Evolutionary conservation across 2,329 filamentous ascomycete genomes (phyloP).

Genomic region (Monosporascus cannonballus): DNA sequence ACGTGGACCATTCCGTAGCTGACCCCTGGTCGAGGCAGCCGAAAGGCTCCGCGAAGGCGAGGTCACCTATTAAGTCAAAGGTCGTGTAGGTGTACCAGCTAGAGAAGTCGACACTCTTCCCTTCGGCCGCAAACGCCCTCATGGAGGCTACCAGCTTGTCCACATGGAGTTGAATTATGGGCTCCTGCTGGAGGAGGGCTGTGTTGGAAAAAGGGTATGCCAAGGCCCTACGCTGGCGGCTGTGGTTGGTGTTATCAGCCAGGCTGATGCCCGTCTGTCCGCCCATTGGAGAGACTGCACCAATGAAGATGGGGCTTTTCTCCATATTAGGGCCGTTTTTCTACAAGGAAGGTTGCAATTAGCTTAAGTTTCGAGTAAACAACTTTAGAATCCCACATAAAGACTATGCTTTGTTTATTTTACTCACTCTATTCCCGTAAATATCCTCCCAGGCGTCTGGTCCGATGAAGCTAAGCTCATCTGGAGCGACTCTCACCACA

Average conservation of each 20-base stretch:
- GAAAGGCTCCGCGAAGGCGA: conserved; percentile 20
- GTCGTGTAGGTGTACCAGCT: conserved; percentile 18
- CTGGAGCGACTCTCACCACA: conserved; percentile 20
- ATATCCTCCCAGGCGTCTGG: conserved; percentile 24
- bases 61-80: conserved; percentile 19
- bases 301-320: conserved; percentile 21
- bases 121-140: conserved; percentile 1
- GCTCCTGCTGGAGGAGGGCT: conserved; percentile 17
- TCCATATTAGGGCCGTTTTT: conserved; percentile 19
- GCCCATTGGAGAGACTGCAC: conserved; percentile 12
- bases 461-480: conserved; percentile 22
- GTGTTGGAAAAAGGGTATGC: conserved; percentile 20
- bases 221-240: conserved; percentile 20
- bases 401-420: too few relatives aligned
- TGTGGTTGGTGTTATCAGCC: conserved; percentile 14
- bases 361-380: too few relatives aligned
- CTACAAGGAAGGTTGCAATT: not conserved
- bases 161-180: conserved; percentile 16
- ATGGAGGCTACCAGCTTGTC: conserved; percentile 16
- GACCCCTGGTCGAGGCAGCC: conserved; percentile 17
- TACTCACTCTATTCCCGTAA: conserved; percentile 18
- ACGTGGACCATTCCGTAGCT: conserved; percentile 15
- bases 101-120: conserved; percentile 13
- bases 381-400: too few relatives aligned
- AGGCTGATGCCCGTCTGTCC: conserved; percentile 13